Evolutionary conservation across 148 eudicot species (phyloP).

Genomic region (Diospyros kaki): DNA sequence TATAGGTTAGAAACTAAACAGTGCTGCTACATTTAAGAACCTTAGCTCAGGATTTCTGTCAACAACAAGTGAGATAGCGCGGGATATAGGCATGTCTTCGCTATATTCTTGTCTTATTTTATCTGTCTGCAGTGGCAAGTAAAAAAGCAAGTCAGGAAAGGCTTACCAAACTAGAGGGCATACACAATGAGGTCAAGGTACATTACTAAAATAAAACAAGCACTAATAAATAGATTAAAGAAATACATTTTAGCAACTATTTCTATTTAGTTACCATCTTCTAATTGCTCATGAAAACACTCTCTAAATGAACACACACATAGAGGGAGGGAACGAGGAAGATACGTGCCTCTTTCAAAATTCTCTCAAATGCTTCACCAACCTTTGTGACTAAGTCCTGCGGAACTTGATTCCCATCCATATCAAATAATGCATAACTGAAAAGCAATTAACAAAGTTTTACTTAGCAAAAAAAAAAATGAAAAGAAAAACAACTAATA

Average conservation of each 20-base stretch:
- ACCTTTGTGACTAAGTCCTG: conserved; percentile 77
- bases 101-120: conserved; percentile 51
- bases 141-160: conserved; percentile 3
- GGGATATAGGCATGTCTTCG: conserved; percentile 76
- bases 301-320: neutral
- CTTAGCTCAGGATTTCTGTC: conserved; percentile 83
- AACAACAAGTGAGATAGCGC: conserved; percentile 73
- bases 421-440: conserved; percentile 95
- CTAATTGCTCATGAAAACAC: neutral
- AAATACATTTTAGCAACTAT: too few species aligned
- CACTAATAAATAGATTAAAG: neutral
- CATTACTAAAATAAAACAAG: neutral
- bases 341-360: conserved; percentile 65
- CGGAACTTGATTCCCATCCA: conserved; percentile 93
- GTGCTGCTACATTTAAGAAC: conserved; percentile 24
- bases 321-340: conserved; percentile 1
- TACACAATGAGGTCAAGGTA: neutral
- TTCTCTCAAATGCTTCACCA: conserved; percentile 78
- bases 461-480: too few species aligned
- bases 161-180: neutral
- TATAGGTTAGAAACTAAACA: neutral
- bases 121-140: conserved; percentile 49
- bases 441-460: conserved; percentile 4
- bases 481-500: too few species aligned
- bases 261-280: neutral